phyloP scores from a whole-genome alignment of 441 rosid genomes.

The Pelargonium citronellum region DNA sequence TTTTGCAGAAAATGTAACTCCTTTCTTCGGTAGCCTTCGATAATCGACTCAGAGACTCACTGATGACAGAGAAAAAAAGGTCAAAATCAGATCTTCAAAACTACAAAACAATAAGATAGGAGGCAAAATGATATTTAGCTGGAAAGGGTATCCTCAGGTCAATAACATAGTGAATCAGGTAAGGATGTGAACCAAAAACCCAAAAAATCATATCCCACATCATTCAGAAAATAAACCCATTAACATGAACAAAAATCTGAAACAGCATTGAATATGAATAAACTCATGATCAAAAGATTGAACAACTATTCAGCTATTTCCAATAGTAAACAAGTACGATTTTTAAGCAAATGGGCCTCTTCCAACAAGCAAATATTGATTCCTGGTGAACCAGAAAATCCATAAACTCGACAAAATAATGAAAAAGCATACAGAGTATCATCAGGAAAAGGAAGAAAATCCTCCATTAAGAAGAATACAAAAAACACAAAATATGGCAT shows the following conservation, averaged over 20 bases:
- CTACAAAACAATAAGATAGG: not conserved
- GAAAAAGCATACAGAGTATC: not conserved
- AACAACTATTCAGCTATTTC: not conserved
- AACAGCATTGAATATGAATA: constrained; percentile 17
- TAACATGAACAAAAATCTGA: constrained; percentile 11
- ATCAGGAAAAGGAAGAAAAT: not conserved
- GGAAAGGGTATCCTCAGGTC: not conserved
- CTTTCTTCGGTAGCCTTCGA: constrained; percentile 20
- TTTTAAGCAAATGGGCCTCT: constrained; percentile 32
- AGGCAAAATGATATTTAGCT: not conserved
- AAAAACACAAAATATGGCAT: constrained; percentile 6
- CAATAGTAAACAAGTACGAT: constrained; percentile 15
- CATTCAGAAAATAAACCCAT: constrained; percentile 5
- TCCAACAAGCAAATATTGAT: constrained; percentile 12
- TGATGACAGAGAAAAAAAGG: constrained; percentile 3
- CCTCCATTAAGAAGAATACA: not conserved
- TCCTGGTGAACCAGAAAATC: constrained; percentile 9
- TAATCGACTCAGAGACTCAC: constrained; percentile 15
- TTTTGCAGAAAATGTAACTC: constrained; percentile 20
- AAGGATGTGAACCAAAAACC: not conserved
- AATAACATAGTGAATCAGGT: constrained; percentile 4
- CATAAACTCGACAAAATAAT: not conserved
- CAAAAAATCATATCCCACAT: not conserved
- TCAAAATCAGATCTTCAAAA: constrained; percentile 27
- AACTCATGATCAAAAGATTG: not conserved